A percentile compares a stretch with the other conserved stretches of the same genome.
Evolutionary conservation across 2,329 filamentous ascomycete genomes (phyloP).

Genomic region (Diaporthe sp.): DNA sequence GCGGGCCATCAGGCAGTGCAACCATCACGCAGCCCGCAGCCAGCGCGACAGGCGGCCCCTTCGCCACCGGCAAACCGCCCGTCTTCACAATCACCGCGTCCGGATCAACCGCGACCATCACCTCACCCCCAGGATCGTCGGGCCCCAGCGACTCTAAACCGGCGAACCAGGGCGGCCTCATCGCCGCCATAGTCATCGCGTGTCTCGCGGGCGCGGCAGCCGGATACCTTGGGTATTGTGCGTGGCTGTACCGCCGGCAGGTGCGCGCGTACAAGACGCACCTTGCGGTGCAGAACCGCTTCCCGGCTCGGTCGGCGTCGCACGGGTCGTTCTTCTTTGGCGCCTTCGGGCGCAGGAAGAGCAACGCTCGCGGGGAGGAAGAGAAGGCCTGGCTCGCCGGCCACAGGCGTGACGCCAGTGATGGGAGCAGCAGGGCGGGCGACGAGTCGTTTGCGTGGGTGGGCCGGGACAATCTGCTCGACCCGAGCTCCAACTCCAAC

Average conservation of each 20-base stretch:
- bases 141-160: constrained; percentile 49
- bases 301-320: constrained; percentile 51
- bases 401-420: constrained; percentile 35
- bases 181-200: constrained; percentile 70
- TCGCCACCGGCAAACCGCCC: constrained; percentile 77
- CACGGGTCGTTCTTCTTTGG: constrained; percentile 50
- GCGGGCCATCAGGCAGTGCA: constrained; percentile 57
- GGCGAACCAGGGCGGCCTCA: constrained; percentile 52
- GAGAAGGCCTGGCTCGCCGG: constrained; percentile 38
- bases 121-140: constrained; percentile 53
- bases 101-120: constrained; percentile 62
- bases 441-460: constrained; percentile 44
- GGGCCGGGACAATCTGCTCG: constrained; percentile 44
- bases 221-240: constrained; percentile 78
- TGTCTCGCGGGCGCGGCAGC: constrained; percentile 74
- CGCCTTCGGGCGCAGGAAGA: constrained; percentile 47
- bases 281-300: constrained; percentile 74
- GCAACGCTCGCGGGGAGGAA: constrained; percentile 5
- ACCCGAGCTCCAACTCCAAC: constrained; percentile 43
- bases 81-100: constrained; percentile 76
- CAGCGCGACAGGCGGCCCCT: constrained; percentile 75
- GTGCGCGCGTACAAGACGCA: constrained; percentile 79
- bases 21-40: constrained; percentile 76
- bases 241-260: constrained; percentile 81
- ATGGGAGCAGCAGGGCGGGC: constrained; percentile 41